These are phyloP conservation scores for Cucurbita pepo DNA, from an alignment of 306 rosid genomes.

Conservation along the genomic window DNA sequence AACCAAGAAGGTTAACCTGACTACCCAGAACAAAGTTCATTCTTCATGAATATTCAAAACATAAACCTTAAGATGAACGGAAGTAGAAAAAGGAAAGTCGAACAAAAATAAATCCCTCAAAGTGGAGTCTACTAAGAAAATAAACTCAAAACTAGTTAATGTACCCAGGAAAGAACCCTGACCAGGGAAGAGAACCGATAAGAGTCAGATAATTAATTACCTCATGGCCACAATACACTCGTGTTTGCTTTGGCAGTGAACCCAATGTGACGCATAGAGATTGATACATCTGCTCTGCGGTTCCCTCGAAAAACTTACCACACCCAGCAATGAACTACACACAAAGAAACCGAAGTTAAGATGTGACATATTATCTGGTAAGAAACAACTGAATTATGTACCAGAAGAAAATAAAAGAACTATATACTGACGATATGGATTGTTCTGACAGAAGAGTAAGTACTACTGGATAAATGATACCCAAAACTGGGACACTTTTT, in stretches of 20 bases:
- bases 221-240: constrained; percentile 89
- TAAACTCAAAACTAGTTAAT: not conserved
- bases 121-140: not conserved
- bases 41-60: not conserved
- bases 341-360: constrained; percentile 4
- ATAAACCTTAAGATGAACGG: not conserved
- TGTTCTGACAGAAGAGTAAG: not conserved
- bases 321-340: constrained; percentile 77
- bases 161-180: not conserved
- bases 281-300: constrained; percentile 89
- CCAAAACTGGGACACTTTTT: not conserved
- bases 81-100: not conserved
- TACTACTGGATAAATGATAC: not conserved
- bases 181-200: not conserved
- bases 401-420: not conserved
- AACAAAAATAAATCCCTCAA: not conserved
- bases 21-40: not conserved
- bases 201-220: constrained; percentile 20
- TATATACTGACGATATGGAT: not conserved
- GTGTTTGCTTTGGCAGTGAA: constrained; percentile 76
- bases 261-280: constrained; percentile 56
- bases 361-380: not conserved
- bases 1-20: not conserved
- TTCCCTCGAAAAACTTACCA: constrained; percentile 88
- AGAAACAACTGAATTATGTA: not conserved